A percentile compares a stretch with the other conserved stretches of the same genome.
Evolutionary conservation across 164 flowering plant species (phyloP).

Genomic region (Warburgia ugandensis): DNA sequence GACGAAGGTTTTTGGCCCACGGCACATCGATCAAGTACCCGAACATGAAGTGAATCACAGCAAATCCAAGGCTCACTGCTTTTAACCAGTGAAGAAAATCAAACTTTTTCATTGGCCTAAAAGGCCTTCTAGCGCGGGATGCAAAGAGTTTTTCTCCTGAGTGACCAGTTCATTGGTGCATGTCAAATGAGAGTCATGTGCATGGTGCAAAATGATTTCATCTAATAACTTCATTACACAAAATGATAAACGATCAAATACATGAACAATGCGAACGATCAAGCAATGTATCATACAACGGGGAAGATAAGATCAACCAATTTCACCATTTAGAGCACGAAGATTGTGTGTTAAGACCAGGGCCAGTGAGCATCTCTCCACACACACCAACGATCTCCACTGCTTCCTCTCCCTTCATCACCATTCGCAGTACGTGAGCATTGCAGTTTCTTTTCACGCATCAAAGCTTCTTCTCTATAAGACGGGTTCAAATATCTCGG

Average conservation of each 20-base stretch:
- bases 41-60: no score
- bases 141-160: no score
- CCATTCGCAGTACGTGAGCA: conserved; percentile 24
- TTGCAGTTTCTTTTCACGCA: conserved; percentile 38
- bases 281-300: not conserved
- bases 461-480: conserved; percentile 55
- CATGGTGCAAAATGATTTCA: no score
- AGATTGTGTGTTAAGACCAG: no score
- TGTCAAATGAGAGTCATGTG: no score
- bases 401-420: conserved; percentile 4
- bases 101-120: no score
- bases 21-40: no score
- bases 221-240: not conserved
- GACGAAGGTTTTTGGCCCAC: no score
- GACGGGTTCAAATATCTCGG: conserved; percentile 48
- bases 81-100: no score
- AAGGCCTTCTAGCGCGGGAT: no score
- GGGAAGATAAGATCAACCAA: not conserved
- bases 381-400: conserved; percentile 28
- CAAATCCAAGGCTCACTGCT: no score
- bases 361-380: conserved; percentile 98
- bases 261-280: not conserved
- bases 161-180: no score
- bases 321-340: conserved; percentile 64
- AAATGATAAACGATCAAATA: not conserved